Evolutionary conservation across 352 stramenopile genomes (phyloP).

Genomic region (Blastocystis sp.): DNA sequence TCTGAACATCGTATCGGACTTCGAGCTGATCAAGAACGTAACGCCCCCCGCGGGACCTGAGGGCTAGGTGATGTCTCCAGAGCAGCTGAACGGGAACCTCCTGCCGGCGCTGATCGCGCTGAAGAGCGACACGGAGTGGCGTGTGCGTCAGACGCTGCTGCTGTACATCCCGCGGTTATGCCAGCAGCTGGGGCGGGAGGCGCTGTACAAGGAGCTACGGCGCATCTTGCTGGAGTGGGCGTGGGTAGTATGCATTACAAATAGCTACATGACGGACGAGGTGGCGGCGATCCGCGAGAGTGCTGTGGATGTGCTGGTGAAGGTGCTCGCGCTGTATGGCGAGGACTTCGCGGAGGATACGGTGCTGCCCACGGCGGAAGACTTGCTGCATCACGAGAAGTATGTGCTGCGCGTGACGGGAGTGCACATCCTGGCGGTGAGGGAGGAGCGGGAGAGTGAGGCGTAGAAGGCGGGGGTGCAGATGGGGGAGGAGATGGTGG

Average conservation of each 20-base stretch:
- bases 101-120: conserved; percentile 31
- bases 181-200: conserved; percentile 25
- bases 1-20: conserved; percentile 38
- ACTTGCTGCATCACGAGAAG: conserved; percentile 56
- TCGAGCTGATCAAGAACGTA: conserved; percentile 46
- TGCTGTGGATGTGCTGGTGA: neutral
- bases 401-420: conserved; percentile 49
- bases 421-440: conserved; percentile 25
- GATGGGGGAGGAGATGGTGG: conserved; percentile 24
- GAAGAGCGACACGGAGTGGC: conserved; percentile 41
- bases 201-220: conserved; percentile 27
- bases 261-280: conserved; percentile 42
- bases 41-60: too few species aligned
- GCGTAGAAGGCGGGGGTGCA: neutral
- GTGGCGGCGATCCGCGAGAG: conserved; percentile 28
- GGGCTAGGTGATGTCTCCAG: neutral
- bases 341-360: conserved; percentile 51
- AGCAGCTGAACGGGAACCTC: neutral
- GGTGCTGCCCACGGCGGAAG: conserved; percentile 3
- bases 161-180: conserved; percentile 30
- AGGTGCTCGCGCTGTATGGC: conserved; percentile 24
- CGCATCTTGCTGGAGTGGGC: conserved; percentile 26
- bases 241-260: neutral
- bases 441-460: neutral
- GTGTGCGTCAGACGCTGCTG: conserved; percentile 28